Conservation (phyloP, 768 basidiomycete genomes). For the Artomyces pyxidatus region DNA sequence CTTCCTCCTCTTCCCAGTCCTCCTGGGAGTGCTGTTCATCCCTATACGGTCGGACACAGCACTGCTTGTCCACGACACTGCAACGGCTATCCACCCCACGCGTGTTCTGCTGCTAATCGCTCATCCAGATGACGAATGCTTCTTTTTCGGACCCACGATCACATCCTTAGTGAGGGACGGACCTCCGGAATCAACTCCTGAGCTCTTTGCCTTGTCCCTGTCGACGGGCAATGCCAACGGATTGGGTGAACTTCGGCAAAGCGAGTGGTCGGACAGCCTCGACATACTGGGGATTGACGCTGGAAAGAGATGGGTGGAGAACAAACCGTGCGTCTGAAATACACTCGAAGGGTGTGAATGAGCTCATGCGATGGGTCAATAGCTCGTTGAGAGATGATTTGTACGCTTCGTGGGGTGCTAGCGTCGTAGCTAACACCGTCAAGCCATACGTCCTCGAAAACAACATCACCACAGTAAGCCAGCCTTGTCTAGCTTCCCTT, state of each 20-base stretch:
- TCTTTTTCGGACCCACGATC: constrained; percentile 90
- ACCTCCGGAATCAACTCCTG: not conserved
- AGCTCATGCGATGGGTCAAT: constrained; percentile 27
- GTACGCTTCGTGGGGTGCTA: constrained; percentile 53
- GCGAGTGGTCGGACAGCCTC: constrained; percentile 58
- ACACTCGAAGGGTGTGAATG: too few species aligned
- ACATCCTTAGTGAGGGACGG: constrained; percentile 33
- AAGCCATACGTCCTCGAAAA: constrained; percentile 48
- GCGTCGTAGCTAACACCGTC: constrained; percentile 50
- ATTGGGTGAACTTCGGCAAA: constrained; percentile 48
- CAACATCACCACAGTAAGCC: constrained; percentile 54
- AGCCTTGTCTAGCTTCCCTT: not conserved
- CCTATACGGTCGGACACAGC: not conserved
- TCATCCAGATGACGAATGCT: constrained; percentile 90
- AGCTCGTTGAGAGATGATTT: constrained; percentile 74
- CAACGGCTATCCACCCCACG: not conserved
- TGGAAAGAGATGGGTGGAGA: constrained; percentile 49
- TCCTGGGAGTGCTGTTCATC: not conserved
- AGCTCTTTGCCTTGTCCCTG: constrained; percentile 59
- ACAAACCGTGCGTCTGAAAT: constrained; percentile 68
- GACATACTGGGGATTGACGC: constrained; percentile 55
- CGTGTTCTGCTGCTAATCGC: constrained; percentile 70
- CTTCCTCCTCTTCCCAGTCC: not conserved
- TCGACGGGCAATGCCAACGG: constrained; percentile 78
- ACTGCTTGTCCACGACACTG: not conserved